A percentile compares a stretch with the other conserved stretches of the same genome.
Conservation (phyloP, 2,329 filamentous ascomycete genomes). For the Aspergillus arachidicola region DNA sequence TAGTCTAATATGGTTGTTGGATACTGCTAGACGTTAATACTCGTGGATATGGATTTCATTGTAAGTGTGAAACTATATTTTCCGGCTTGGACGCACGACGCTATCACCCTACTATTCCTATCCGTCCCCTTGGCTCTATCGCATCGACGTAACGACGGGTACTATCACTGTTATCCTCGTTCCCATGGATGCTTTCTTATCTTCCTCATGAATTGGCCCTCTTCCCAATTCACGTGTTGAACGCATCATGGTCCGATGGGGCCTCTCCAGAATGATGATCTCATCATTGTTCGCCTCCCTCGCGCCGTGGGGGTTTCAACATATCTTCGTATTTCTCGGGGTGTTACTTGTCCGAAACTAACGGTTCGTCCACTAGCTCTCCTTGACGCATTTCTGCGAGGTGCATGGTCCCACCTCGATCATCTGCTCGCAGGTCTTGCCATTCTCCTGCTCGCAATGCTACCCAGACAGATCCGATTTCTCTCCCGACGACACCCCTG, state of each 20-base stretch:
- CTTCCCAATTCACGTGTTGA: background rate
- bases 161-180: background rate
- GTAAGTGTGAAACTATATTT: constrained; percentile 34
- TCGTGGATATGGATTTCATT: constrained; percentile 48
- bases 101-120: background rate
- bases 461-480: constrained; percentile 42
- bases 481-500: constrained; percentile 47
- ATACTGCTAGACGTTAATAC: constrained; percentile 31
- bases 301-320: background rate
- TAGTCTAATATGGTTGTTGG: constrained; percentile 32
- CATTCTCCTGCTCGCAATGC: constrained; percentile 57
- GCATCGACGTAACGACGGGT: background rate
- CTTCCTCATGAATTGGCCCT: background rate
- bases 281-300: constrained; percentile 1
- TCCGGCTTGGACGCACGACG: background rate
- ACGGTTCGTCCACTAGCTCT: constrained; percentile 48
- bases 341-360: constrained; percentile 1
- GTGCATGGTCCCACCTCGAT: constrained; percentile 64
- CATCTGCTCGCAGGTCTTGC: constrained; percentile 62
- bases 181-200: background rate
- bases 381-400: constrained; percentile 65
- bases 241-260: constrained; percentile 6
- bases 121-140: background rate
- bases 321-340: background rate
- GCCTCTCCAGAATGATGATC: constrained; percentile 1